Evolutionary conservation across 371 early-diverging fungal genomes (phyloP).

Genomic region (Apophysomyces variabilis): DNA sequence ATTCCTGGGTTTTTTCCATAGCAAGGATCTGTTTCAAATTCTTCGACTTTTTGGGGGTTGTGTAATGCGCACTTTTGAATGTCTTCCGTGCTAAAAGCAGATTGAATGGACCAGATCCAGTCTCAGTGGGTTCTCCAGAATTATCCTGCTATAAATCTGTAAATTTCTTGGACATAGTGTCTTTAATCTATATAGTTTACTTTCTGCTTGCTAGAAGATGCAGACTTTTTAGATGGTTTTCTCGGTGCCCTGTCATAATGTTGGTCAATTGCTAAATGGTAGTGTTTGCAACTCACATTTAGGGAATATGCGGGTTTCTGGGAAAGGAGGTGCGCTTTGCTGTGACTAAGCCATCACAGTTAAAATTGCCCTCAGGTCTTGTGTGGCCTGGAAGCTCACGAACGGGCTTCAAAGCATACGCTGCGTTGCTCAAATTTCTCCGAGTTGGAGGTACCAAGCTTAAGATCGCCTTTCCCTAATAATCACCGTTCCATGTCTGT

Average conservation of each 20-base stretch:
- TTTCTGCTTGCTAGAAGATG: slow-evolving; percentile 6
- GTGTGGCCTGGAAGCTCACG: too few species aligned
- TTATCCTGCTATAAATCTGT: background rate
- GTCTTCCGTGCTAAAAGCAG: slow-evolving; percentile 47
- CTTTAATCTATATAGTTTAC: background rate
- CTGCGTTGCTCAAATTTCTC: too few species aligned
- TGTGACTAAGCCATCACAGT: too few species aligned
- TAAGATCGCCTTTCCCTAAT: too few species aligned
- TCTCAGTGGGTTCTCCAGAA: slow-evolving; percentile 1
- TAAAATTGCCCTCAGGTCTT: too few species aligned
- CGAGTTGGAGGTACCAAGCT: too few species aligned
- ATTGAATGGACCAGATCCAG: slow-evolving; percentile 34
- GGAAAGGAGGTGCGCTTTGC: too few species aligned
- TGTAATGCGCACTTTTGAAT: slow-evolving; percentile 74
- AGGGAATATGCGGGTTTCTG: too few species aligned
- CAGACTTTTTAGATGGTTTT: slow-evolving; percentile 17
- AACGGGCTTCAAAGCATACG: too few species aligned
- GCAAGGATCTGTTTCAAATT: slow-evolving; percentile 81
- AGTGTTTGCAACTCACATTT: background rate
- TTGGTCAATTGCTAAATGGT: background rate
- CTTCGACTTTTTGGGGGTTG: slow-evolving; percentile 70
- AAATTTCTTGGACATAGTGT: background rate
- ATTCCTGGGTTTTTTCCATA: slow-evolving; percentile 67
- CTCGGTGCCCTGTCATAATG: slow-evolving; percentile 21
- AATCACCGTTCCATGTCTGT: too few species aligned